Percentiles rank a stretch among this genome's conserved stretches.
Evolutionary conservation across 2,329 filamentous ascomycete species (phyloP).

Genomic region (Ophiostoma australiae): DNA sequence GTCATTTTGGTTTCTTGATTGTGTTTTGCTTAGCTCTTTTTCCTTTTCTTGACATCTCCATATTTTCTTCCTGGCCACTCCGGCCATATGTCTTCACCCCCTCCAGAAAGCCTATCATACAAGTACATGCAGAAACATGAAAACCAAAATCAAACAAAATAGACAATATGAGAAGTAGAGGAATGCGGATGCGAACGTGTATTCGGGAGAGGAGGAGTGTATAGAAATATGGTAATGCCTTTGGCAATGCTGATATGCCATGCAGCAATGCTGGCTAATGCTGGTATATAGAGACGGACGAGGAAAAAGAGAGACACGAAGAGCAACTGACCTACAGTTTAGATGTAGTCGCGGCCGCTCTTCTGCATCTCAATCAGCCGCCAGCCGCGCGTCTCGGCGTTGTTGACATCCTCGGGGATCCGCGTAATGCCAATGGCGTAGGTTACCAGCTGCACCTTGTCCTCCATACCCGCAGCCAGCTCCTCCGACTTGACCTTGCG

Average conservation of each 20-base stretch:
- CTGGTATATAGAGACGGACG: background rate
- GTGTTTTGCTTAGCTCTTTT: background rate
- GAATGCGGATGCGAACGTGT: background rate
- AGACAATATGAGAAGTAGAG: background rate
- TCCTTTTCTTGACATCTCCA: background rate
- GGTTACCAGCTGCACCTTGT: conserved; percentile 95
- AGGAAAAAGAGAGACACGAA: background rate
- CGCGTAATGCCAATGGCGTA: conserved; percentile 96
- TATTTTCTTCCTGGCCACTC: background rate
- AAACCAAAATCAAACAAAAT: background rate
- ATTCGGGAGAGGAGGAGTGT: background rate
- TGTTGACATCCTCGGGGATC: conserved; percentile 90
- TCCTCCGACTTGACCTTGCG: conserved; percentile 83
- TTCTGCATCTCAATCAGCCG: conserved; percentile 98
- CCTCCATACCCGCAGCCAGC: conserved; percentile 94
- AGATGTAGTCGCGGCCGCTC: conserved; percentile 82
- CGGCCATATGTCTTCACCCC: background rate
- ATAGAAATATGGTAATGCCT: background rate
- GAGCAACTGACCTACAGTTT: conserved; percentile 29
- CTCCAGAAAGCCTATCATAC: background rate
- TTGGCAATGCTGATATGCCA: background rate
- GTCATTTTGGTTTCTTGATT: background rate
- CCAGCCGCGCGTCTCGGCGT: conserved; percentile 95
- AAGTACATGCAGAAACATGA: background rate
- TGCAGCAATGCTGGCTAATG: background rate